A percentile compares a stretch with the other conserved stretches of the same genome.
Evolutionary conservation across 148 eudicot genomes (phyloP).

Genomic region (Rhododendron kiyosumense): DNA sequence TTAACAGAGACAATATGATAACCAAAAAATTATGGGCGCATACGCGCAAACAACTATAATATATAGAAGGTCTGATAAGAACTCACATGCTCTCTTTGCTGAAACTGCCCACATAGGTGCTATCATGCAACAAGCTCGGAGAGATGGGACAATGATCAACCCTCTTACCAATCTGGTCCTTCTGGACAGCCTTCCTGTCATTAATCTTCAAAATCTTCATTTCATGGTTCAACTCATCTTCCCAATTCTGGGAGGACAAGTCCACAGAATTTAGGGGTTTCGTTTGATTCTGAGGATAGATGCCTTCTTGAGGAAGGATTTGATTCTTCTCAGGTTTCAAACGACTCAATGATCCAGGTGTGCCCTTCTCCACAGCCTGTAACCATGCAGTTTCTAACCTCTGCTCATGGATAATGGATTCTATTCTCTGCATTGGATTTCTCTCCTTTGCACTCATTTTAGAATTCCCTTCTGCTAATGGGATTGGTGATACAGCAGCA

Average conservation of each 20-base stretch:
- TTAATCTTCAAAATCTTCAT: slow-evolving; percentile 53
- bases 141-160: slow-evolving; percentile 52
- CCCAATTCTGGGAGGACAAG: slow-evolving; percentile 59
- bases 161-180: slow-evolving; percentile 49
- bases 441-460: slow-evolving; percentile 19
- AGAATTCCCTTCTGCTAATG: slow-evolving; percentile 22
- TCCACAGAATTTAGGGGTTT: slow-evolving; percentile 31
- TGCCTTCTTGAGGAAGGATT: slow-evolving; percentile 73
- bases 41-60: neutral
- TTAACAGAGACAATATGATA: neutral
- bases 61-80: neutral
- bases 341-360: slow-evolving; percentile 67
- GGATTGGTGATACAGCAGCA: slow-evolving; percentile 28
- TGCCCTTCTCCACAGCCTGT: slow-evolving; percentile 85
- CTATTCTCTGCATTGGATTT: slow-evolving; percentile 76
- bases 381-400: slow-evolving; percentile 96
- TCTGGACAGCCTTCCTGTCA: slow-evolving; percentile 45
- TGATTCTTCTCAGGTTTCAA: slow-evolving; percentile 67
- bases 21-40: neutral
- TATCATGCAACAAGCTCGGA: slow-evolving; percentile 85
- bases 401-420: slow-evolving; percentile 88
- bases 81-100: slow-evolving; percentile 75
- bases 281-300: slow-evolving; percentile 30
- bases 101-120: slow-evolving; percentile 40
- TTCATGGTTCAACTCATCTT: slow-evolving; percentile 68